These are phyloP conservation scores for Corrigiola litoralis DNA, from an alignment of 179 eudicot species.

Conservation along the genomic window DNA sequence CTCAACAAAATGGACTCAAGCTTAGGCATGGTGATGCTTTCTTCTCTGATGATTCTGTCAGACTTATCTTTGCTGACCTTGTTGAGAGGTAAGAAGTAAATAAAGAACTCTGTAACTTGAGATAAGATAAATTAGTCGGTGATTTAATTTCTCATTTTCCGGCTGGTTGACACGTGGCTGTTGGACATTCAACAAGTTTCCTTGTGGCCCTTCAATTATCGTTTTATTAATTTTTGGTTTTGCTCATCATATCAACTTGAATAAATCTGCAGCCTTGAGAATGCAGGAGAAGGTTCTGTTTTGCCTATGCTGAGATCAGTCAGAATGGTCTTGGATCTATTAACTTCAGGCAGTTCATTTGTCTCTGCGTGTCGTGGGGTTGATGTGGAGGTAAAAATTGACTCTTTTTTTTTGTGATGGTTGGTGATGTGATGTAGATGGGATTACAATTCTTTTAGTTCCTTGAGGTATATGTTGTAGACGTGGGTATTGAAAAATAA, in stretches of 20 bases:
- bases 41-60: slow-evolving; percentile 52
- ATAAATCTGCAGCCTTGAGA: slow-evolving; percentile 68
- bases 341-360: slow-evolving; percentile 37
- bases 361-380: slow-evolving; percentile 47
- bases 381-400: slow-evolving; percentile 47
- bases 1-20: slow-evolving; percentile 43
- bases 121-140: not conserved
- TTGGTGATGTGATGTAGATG: not conserved
- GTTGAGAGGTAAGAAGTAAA: slow-evolving; percentile 68
- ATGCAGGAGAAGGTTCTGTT: slow-evolving; percentile 87
- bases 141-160: no score
- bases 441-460: no score
- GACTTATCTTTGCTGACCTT: slow-evolving; percentile 58
- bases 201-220: not conserved
- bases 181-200: no score
- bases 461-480: no score
- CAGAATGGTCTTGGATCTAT: slow-evolving; percentile 67
- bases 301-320: slow-evolving; percentile 87
- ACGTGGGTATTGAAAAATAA: no score
- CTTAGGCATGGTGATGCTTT: slow-evolving; percentile 27
- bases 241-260: slow-evolving; percentile 7
- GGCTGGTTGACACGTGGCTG: no score
- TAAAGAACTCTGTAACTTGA: not conserved
- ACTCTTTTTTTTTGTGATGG: not conserved
- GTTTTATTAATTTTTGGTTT: not conserved